Percentiles rank a stretch among this genome's conserved stretches.
Evolutionary conservation across 495 filamentous ascomycete genomes (phyloP).

Genomic region (Stereocaulon alpinum): DNA sequence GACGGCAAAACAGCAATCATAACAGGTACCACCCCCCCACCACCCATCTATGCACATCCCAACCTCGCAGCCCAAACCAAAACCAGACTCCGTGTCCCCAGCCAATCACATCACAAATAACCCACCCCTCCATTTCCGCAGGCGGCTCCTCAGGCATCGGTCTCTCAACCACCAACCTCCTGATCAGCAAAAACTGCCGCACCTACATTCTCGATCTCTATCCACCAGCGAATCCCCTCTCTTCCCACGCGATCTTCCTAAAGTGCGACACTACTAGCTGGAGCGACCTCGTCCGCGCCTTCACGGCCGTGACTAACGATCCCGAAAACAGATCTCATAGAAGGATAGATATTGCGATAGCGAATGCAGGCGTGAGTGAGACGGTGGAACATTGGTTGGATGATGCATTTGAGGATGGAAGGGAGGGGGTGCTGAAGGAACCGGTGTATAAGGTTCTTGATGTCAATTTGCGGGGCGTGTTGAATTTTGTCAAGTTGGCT

Average conservation of each 20-base stretch:
- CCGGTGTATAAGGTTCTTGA: constrained; percentile 23
- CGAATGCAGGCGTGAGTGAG: constrained; percentile 27
- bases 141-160: not conserved
- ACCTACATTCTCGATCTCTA: constrained; percentile 22
- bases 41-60: not conserved
- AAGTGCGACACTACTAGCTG: constrained; percentile 20
- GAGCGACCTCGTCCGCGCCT: constrained; percentile 17
- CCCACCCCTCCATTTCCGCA: not conserved
- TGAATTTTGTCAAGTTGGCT: constrained; percentile 26
- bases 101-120: too few species aligned
- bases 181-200: constrained; percentile 18
- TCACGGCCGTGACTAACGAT: constrained; percentile 15
- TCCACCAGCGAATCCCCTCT: constrained; percentile 10
- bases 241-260: not conserved
- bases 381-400: constrained; percentile 23
- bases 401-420: constrained; percentile 11
- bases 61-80: not conserved
- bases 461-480: constrained; percentile 22
- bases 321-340: too few species aligned
- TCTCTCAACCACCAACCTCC: constrained; percentile 17
- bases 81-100: too few species aligned
- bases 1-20: not conserved
- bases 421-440: constrained; percentile 20
- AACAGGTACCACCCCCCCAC: too few species aligned
- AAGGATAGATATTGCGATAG: constrained; percentile 26